A percentile compares a stretch with the other conserved stretches of the same genome.
phyloP scores from a whole-genome alignment of 208 protist genomes.

The Crithidia bombi region DNA sequence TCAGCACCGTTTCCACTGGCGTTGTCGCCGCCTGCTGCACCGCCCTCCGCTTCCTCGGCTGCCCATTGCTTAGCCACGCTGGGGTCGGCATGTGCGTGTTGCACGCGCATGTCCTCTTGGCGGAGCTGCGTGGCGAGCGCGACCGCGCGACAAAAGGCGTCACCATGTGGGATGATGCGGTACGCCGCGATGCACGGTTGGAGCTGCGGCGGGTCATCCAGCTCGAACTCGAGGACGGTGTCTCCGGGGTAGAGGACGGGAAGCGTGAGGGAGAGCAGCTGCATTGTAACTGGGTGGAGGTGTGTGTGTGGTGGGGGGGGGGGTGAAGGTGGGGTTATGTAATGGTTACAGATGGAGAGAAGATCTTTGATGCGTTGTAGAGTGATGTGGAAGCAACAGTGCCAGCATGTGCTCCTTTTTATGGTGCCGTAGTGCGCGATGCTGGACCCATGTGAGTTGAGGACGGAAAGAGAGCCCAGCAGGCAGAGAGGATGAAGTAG shows the following conservation, averaged over 20 bases:
- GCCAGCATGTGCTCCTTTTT: too few relatives aligned
- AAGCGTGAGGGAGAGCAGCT: conserved; percentile 39
- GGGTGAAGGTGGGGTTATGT: not conserved
- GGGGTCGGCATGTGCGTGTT: conserved; percentile 58
- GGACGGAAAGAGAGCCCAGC: too few relatives aligned
- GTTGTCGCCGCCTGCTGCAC: conserved; percentile 28
- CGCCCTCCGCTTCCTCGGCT: conserved; percentile 29
- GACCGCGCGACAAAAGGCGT: conserved; percentile 55
- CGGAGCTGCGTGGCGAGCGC: conserved; percentile 43
- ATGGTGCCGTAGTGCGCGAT: too few relatives aligned
- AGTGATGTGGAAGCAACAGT: too few relatives aligned
- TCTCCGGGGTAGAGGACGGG: conserved; percentile 33
- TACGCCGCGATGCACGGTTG: conserved; percentile 36
- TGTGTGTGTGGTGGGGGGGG: conserved; percentile 8
- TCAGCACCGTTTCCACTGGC: conserved; percentile 29
- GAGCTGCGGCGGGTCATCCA: conserved; percentile 21
- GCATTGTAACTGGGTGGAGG: conserved; percentile 15
- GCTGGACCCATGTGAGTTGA: too few relatives aligned
- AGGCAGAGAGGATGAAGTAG: too few relatives aligned
- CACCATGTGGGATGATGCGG: conserved; percentile 42
- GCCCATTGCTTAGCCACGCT: conserved; percentile 40
- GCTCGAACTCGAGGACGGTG: conserved; percentile 19
- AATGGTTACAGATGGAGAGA: too few relatives aligned
- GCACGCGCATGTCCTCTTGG: conserved; percentile 43
- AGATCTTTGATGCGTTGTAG: too few relatives aligned